Evolutionary conservation across 106 monocot genomes (phyloP).

Genomic region (Agapanthus africanus): DNA sequence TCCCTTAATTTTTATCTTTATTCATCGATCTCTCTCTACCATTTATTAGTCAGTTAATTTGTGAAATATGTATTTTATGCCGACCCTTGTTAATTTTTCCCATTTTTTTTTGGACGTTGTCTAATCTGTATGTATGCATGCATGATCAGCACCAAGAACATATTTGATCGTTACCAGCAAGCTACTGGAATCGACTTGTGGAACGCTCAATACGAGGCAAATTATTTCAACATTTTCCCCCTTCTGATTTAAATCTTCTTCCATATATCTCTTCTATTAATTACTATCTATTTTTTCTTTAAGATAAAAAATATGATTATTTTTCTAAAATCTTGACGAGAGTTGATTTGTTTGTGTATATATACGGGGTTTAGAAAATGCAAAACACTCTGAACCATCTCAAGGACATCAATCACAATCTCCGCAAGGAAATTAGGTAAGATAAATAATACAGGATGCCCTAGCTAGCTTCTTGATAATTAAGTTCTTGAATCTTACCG

Average conservation of each 20-base stretch:
- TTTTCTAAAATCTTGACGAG: background rate
- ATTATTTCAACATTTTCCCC: background rate
- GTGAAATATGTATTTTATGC: too few relatives aligned
- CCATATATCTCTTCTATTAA: too few relatives aligned
- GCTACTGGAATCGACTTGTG: conserved; percentile 55
- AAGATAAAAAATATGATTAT: background rate
- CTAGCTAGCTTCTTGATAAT: background rate
- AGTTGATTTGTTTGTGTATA: background rate
- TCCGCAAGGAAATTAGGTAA: conserved; percentile 77
- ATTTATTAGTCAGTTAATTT: too few relatives aligned
- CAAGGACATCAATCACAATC: conserved; percentile 66
- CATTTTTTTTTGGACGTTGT: too few relatives aligned
- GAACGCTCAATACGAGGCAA: conserved; percentile 71
- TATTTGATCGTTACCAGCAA: conserved; percentile 67
- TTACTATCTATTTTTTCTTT: too few relatives aligned
- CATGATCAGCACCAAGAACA: conserved; percentile 56
- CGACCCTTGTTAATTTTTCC: too few relatives aligned
- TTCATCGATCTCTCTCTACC: too few relatives aligned
- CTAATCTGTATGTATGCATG: too few relatives aligned
- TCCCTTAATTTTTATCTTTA: background rate
- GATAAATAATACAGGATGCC: background rate
- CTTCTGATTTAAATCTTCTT: conserved; percentile 2
- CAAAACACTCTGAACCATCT: conserved; percentile 67
- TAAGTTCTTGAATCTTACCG: background rate
- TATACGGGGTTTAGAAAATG: conserved; percentile 50